Conservation (phyloP, 2,329 filamentous ascomycete genomes). For the Amylocarpus encephaloides region DNA sequence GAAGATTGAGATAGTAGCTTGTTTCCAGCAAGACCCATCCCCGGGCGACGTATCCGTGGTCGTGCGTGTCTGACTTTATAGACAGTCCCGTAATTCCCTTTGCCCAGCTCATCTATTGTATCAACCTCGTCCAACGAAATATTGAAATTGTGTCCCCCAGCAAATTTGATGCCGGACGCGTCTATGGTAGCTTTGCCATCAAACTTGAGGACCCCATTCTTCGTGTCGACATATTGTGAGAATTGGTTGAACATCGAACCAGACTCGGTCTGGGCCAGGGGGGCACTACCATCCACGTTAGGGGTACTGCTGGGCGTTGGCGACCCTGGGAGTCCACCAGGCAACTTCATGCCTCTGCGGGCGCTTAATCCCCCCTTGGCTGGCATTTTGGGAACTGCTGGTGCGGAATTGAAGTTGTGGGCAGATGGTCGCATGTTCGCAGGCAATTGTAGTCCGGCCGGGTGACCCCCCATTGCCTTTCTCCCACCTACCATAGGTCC, state of each 20-base stretch:
- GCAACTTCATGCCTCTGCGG: conserved; percentile 59
- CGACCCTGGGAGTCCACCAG: conserved; percentile 31
- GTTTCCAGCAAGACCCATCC: conserved; percentile 47
- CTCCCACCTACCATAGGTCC: conserved; percentile 29
- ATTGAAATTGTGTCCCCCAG: conserved; percentile 79
- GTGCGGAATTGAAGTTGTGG: conserved; percentile 44
- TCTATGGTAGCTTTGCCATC: conserved; percentile 88
- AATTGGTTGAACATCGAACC: conserved; percentile 58
- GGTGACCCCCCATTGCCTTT: conserved; percentile 34
- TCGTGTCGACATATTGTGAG: conserved; percentile 80
- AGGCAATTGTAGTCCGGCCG: conserved; percentile 38
- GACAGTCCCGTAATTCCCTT: conserved; percentile 97
- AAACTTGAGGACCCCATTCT: conserved; percentile 87
- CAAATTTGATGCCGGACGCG: conserved; percentile 84
- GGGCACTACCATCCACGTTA: conserved; percentile 16
- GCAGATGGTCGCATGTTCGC: conserved; percentile 40
- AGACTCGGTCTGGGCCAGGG: conserved; percentile 14
- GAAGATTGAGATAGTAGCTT: conserved; percentile 24
- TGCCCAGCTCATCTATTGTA: conserved; percentile 85
- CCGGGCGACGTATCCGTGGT: conserved; percentile 50
- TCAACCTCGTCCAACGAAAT: conserved; percentile 96
- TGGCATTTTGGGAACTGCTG: conserved; percentile 37
- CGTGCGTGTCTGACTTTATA: conserved; percentile 91
- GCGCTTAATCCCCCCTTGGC: conserved; percentile 56
- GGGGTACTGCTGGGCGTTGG: conserved; percentile 17